Base-by-base conservation (phyloP, 2,329 filamentous ascomycete species). In the Nemania sp. region DNA sequence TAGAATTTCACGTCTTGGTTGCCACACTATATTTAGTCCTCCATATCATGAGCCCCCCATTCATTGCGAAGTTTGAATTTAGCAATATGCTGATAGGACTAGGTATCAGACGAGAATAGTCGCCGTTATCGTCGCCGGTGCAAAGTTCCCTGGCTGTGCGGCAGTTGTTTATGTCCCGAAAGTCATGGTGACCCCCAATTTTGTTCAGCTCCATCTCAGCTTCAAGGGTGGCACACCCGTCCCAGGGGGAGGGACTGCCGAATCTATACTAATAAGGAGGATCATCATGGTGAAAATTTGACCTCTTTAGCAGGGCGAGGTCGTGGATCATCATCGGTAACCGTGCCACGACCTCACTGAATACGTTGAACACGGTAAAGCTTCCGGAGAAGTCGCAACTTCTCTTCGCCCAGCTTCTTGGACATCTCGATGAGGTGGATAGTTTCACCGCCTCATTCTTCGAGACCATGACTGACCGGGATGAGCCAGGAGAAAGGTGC, bases 401-500 rank as follows among this genome's bases (percentile, higher is more conserved):
- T 25, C 12, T 40, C 37, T 6, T n/a, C 25, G 25, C 25, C 42
- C 25, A 13, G 42, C 11, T 20, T 45, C 20, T 34, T 34, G 25
- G 25, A 4, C 25, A 29, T 29, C 7, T 29, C 25, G 25, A 29
- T 29, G 3, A 29, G 25, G 25, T 7, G 7, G 25, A 4, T 29
- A 7, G 25, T 29, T 4, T 29, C 25, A 7, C 25, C 29, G 47
- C 42, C 48, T 53, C 53, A 51, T 25, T 34, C 47, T 45, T 45
- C 15, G 32, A 34, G 25, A 37, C 45, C 32, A 48, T 21, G 37
- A 25, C 34, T 20, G 42, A 34, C n/a, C 15, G 18, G 34, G 47
- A 25, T 56, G 34, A 34, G 40, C 49, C 34, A 34, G 29, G 7
- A 29, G 25, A 54, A 57, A 53, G 47, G 58, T 57, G 58, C 58